Evolutionary conservation across 768 basidiomycete genomes (phyloP).

Genomic region (Russula olivacea): DNA sequence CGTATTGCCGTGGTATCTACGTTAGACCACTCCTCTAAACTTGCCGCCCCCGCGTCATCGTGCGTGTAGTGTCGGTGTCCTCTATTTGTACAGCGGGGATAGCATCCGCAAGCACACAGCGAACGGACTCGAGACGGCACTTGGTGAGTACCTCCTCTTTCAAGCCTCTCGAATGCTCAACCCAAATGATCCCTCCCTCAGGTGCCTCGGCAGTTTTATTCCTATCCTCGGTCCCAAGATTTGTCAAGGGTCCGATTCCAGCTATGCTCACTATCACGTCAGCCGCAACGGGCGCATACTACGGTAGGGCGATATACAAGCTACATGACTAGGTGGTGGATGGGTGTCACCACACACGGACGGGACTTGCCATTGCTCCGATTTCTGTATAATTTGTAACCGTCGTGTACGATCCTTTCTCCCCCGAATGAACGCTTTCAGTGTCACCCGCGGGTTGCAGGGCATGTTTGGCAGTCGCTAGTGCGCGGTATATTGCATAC

Average conservation of each 20-base stretch:
- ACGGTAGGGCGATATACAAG: slow-evolving; percentile 36
- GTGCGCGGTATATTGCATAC: background rate
- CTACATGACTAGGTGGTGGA: slow-evolving; percentile 9
- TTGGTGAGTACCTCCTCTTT: slow-evolving; percentile 42
- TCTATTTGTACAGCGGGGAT: slow-evolving; percentile 77
- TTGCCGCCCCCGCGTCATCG: background rate
- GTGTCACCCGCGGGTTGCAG: background rate
- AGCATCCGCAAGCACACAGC: slow-evolving; percentile 64
- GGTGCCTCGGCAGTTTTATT: slow-evolving; percentile 70
- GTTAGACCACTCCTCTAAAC: background rate
- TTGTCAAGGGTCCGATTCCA: slow-evolving; percentile 66
- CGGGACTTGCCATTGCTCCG: background rate
- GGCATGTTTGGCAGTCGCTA: background rate
- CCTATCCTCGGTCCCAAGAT: slow-evolving; percentile 64
- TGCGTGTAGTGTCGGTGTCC: slow-evolving; percentile 55
- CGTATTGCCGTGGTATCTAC: slow-evolving; percentile 24
- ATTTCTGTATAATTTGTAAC: background rate
- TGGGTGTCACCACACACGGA: background rate
- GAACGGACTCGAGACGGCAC: slow-evolving; percentile 72
- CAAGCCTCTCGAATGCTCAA: background rate
- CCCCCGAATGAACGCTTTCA: background rate
- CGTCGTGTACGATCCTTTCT: slow-evolving; percentile 7
- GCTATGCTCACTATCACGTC: slow-evolving; percentile 53
- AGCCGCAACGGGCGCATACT: slow-evolving; percentile 55
- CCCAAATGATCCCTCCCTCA: slow-evolving; percentile 27